Evolutionary conservation across 176 grass and related monocot species (phyloP).

Genomic region (Themeda triandra): DNA sequence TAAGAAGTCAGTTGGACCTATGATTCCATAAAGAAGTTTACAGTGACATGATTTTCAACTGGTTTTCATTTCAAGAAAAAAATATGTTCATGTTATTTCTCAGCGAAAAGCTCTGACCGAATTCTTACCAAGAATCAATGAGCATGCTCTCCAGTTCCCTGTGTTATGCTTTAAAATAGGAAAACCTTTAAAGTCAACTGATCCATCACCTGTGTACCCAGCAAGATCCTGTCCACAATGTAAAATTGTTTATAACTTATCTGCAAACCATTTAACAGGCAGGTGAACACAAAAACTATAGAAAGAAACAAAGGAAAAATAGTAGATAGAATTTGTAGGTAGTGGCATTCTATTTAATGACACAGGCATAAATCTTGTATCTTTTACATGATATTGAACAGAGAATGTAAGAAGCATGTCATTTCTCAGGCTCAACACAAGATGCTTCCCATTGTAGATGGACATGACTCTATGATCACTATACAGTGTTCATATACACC

Average conservation of each 20-base stretch:
- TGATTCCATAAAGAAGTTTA: background rate
- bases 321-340: background rate
- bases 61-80: background rate
- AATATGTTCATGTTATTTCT: background rate
- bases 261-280: background rate
- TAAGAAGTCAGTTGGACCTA: background rate
- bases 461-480: background rate
- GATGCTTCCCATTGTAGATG: background rate
- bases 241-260: slow-evolving; percentile 3
- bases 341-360: background rate
- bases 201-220: slow-evolving; percentile 72
- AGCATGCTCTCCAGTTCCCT: slow-evolving; percentile 94
- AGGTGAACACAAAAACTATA: background rate
- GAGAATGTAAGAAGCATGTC: background rate
- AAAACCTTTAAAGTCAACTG: slow-evolving; percentile 63
- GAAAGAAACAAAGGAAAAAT: background rate
- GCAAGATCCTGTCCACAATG: slow-evolving; percentile 39
- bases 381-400: background rate
- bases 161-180: slow-evolving; percentile 70
- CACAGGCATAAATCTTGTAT: background rate
- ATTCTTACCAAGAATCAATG: slow-evolving; percentile 79
- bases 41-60: background rate
- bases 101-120: background rate
- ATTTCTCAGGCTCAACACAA: background rate
- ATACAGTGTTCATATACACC: background rate